These are phyloP conservation scores for Aureobasidium sp. DNA, from an alignment of 2,329 filamentous ascomycete genomes.

Conservation along the genomic window DNA sequence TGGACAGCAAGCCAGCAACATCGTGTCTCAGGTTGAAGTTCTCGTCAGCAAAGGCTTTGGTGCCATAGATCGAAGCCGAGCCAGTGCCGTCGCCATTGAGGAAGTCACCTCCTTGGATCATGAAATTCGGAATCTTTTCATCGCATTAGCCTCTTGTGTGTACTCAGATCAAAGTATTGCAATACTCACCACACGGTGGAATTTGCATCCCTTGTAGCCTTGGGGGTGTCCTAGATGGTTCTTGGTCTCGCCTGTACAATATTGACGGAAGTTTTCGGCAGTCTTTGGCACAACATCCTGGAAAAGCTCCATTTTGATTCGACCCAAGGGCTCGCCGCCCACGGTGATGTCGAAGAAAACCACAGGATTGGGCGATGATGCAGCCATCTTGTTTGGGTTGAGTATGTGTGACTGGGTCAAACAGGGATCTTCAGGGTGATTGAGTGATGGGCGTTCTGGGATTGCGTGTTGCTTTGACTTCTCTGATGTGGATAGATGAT, in stretches of 20 bases:
- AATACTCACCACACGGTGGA: constrained; percentile 75
- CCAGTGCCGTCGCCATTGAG: constrained; percentile 86
- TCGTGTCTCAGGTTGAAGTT: constrained; percentile 79
- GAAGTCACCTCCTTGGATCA: constrained; percentile 97
- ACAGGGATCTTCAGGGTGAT: too few relatives aligned
- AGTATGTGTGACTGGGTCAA: not conserved
- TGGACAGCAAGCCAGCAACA: constrained; percentile 71
- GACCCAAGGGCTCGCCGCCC: constrained; percentile 76
- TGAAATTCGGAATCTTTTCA: constrained; percentile 83
- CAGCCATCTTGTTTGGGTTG: not conserved
- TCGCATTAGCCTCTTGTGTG: not conserved
- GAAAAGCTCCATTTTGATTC: constrained; percentile 87
- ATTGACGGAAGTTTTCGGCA: constrained; percentile 93
- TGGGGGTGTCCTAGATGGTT: constrained; percentile 67
- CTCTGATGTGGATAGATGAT: too few relatives aligned
- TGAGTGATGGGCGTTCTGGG: too few relatives aligned
- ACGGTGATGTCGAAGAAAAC: constrained; percentile 74
- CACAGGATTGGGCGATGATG: constrained; percentile 32
- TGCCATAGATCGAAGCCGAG: constrained; percentile 72
- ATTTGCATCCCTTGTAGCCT: constrained; percentile 91
- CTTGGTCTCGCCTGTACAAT: constrained; percentile 90
- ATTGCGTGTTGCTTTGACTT: too few relatives aligned
- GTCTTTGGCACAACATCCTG: constrained; percentile 65
- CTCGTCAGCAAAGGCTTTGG: constrained; percentile 78
- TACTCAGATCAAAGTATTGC: not conserved